Percentiles rank a stretch among this genome's conserved stretches.
phyloP scores from a whole-genome alignment of 495 filamentous ascomycete genomes.

The Xylaria flabelliformis region DNA sequence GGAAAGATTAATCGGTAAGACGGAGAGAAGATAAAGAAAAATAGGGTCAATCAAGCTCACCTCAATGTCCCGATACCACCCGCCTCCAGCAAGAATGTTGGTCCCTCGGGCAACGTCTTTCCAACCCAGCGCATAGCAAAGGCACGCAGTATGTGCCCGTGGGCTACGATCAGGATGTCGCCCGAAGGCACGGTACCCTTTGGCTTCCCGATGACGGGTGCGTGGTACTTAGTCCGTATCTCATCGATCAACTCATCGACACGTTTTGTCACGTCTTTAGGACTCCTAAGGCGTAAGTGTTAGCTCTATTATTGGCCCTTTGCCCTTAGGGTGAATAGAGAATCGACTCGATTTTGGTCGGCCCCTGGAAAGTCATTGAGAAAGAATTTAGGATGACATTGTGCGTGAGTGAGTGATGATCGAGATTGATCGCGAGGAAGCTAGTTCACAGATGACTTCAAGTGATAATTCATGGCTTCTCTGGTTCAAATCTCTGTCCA shows the following conservation, averaged over 20 bases:
- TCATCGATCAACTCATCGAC: slow-evolving; percentile 78
- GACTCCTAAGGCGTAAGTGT: slow-evolving; percentile 47
- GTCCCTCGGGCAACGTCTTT: slow-evolving; percentile 68
- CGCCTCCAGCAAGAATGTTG: slow-evolving; percentile 76
- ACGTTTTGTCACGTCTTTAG: slow-evolving; percentile 69
- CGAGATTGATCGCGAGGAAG: neutral
- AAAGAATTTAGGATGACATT: neutral
- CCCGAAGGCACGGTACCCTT: slow-evolving; percentile 46
- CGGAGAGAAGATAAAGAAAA: neutral
- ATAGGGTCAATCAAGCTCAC: slow-evolving; percentile 41
- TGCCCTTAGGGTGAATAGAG: neutral
- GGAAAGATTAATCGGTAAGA: neutral
- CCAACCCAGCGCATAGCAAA: slow-evolving; percentile 90
- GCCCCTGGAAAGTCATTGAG: neutral
- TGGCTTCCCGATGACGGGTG: slow-evolving; percentile 55
- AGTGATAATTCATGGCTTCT: neutral
- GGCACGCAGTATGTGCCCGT: slow-evolving; percentile 87
- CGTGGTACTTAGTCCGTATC: slow-evolving; percentile 67
- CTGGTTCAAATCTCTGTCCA: neutral
- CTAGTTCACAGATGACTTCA: neutral
- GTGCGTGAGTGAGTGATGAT: neutral
- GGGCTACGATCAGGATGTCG: slow-evolving; percentile 72
- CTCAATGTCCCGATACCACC: slow-evolving; percentile 86
- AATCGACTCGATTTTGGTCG: neutral
- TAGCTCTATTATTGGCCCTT: neutral